Base-by-base conservation (phyloP, 2,329 filamentous ascomycete species). In the Pseudofabraea citricarpa region DNA sequence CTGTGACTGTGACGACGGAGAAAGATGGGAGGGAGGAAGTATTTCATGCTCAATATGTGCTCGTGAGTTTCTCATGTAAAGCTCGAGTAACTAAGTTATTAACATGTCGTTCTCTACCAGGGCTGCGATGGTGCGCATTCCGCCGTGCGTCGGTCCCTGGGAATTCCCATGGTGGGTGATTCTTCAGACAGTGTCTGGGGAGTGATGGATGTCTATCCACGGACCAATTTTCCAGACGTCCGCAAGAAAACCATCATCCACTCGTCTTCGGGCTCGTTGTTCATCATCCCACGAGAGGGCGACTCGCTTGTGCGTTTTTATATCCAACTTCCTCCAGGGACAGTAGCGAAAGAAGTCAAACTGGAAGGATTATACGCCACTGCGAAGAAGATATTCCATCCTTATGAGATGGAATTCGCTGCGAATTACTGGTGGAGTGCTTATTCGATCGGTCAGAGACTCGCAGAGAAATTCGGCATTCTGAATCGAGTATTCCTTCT, bases 261-360 rank as follows among this genome's bases (percentile, higher is more conserved):
- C 50, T 78, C 77, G 0, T 59, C 64, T 0, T 63, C 67, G 1
- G 79, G 80, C 1, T 79, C 70, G 32, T 61, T 83, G 18, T 67
- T 84, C 49, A 72, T 83, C 38, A 81, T 85, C 23, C 81, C 81
- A 0, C 68, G 79, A 70, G 80, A 79, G 9, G 79, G 83, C 55
- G 71, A 71, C 2, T 75, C 74, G 2, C 73, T 81, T 12, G 77
- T 83, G 57, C 84, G 83, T 58, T 79, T 83, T 44, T 27, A 56
- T 23, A 52, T 56, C 6, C 73, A 84, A 56, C 58, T 84, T 0
- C 54, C 56, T 1, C 69, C 71, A 5, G 75, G 70, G 0, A 68
- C 69, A 62, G 69, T 54, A n/a, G 73, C 83, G 19, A 75, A 64
- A 66, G 71, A 57, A 16, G 73, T 83, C 26, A 74, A 61, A 2